Percentiles rank a stretch among this genome's conserved stretches.
These are phyloP conservation scores for Solanum gracilifrons DNA, from an alignment of 257 asterid species.

Conservation along the genomic window DNA sequence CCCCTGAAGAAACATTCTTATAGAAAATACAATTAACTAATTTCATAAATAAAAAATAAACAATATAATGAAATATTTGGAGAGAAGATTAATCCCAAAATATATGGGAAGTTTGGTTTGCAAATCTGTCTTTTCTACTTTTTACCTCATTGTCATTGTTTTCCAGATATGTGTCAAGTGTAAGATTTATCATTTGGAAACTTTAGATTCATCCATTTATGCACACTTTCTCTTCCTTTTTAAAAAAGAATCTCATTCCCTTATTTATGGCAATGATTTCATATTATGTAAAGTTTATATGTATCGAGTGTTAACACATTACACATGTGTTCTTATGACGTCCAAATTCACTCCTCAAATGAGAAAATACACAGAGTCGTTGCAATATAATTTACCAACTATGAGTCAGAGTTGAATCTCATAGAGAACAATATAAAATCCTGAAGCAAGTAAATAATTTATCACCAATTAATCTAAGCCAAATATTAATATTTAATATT, in stretches of 20 bases:
- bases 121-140: background rate
- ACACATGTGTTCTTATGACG: background rate
- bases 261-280: too few species aligned
- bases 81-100: background rate
- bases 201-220: background rate
- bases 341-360: background rate
- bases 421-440: too few species aligned
- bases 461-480: background rate
- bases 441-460: background rate
- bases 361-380: background rate
- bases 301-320: background rate
- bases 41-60: background rate
- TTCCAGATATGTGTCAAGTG: too few species aligned
- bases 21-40: background rate
- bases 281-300: too few species aligned
- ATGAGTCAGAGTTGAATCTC: too few species aligned
- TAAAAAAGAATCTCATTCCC: too few species aligned
- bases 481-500: too few species aligned
- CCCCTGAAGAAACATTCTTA: background rate
- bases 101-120: background rate
- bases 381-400: too few species aligned
- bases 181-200: background rate
- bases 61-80: background rate
- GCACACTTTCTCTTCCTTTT: background rate
- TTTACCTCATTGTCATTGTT: background rate